Evolutionary conservation across 495 filamentous ascomycete species (phyloP).

Genomic region (Aspergillus saccharolyticus): DNA sequence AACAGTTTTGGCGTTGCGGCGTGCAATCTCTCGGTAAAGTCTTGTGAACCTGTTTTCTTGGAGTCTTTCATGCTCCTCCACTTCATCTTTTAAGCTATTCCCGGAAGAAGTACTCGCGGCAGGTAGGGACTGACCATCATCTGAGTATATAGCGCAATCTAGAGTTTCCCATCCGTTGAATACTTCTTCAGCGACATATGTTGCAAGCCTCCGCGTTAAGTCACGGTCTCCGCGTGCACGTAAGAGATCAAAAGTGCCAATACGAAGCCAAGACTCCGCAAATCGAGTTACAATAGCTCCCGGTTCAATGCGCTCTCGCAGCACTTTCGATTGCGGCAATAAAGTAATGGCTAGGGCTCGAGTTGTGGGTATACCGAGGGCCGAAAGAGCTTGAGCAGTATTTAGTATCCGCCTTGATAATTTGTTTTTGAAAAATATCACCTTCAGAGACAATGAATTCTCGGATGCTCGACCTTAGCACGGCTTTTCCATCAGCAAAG

Average conservation of each 20-base stretch:
- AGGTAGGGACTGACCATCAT: slow-evolving; percentile 33
- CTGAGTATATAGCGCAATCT: slow-evolving; percentile 46
- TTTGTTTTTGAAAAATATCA: slow-evolving; percentile 11
- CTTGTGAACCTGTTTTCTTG: slow-evolving; percentile 82
- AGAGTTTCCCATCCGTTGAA: slow-evolving; percentile 78
- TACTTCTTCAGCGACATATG: slow-evolving; percentile 80
- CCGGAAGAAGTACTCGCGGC: slow-evolving; percentile 38
- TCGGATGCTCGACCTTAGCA: slow-evolving; percentile 82
- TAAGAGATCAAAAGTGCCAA: slow-evolving; percentile 90
- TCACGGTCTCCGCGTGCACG: slow-evolving; percentile 74
- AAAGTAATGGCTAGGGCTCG: slow-evolving; percentile 78
- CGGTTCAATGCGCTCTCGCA: slow-evolving; percentile 81
- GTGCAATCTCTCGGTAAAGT: slow-evolving; percentile 81
- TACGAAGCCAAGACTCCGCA: slow-evolving; percentile 84
- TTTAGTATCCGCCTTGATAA: neutral
- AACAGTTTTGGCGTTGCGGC: slow-evolving; percentile 82
- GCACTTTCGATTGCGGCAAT: slow-evolving; percentile 63
- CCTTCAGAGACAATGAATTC: slow-evolving; percentile 90
- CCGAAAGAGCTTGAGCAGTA: slow-evolving; percentile 54
- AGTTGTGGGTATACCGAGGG: slow-evolving; percentile 79
- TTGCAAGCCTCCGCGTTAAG: slow-evolving; percentile 65
- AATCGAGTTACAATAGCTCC: slow-evolving; percentile 89
- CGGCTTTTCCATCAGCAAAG: slow-evolving; percentile 96
- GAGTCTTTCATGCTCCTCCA: slow-evolving; percentile 57
- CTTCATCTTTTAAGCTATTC: slow-evolving; percentile 48